phyloP scores from a whole-genome alignment of 176 grass and related monocot genomes.

The Eleusine indica region DNA sequence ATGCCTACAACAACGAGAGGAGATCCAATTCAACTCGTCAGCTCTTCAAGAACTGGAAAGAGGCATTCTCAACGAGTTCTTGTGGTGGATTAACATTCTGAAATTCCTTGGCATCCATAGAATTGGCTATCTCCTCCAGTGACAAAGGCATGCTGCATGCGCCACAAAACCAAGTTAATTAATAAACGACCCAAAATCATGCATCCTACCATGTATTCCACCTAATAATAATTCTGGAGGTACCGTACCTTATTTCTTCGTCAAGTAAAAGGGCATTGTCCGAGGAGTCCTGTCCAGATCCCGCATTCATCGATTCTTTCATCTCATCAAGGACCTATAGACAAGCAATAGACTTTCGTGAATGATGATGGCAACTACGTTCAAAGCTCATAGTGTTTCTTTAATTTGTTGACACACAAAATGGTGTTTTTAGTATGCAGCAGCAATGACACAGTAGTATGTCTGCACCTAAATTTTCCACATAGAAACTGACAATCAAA shows the following conservation, averaged over 20 bases:
- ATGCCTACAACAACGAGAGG: neutral
- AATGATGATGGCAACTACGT: neutral
- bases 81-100: constrained; percentile 64
- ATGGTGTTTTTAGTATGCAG: neutral
- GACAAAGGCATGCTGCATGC: constrained; percentile 65
- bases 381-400: neutral
- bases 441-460: neutral
- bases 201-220: neutral
- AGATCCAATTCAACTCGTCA: neutral
- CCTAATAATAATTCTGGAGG: neutral
- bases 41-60: constrained; percentile 79
- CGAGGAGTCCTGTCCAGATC: constrained; percentile 31
- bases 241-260: constrained; percentile 59
- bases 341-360: neutral
- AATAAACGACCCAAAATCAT: neutral
- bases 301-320: constrained; percentile 49
- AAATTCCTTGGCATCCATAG: constrained; percentile 76
- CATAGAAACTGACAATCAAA: neutral
- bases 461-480: neutral
- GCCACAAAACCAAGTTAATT: no score
- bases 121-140: constrained; percentile 70
- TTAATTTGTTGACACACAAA: neutral
- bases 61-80: constrained; percentile 58
- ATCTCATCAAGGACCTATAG: constrained; percentile 68
- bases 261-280: constrained; percentile 63